Base-by-base conservation (phyloP, 2,329 filamentous ascomycete species). In the Diaporthe batatas region DNA sequence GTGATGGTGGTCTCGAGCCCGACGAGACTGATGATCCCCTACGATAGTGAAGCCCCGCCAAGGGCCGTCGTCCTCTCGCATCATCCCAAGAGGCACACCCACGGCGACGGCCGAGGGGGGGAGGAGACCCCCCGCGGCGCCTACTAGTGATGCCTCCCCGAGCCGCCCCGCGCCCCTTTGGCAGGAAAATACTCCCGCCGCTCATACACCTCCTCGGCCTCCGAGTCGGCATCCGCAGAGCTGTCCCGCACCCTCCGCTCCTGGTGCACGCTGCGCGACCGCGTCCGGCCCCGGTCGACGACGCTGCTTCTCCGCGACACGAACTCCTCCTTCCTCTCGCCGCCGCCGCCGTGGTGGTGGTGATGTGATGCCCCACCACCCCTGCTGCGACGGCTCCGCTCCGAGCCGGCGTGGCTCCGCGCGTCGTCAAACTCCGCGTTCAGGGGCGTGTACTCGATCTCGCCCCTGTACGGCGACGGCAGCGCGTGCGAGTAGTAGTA, bases 401-500 rank as follows among this genome's bases (percentile, higher is more conserved):
- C 62, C 14, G 62, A 67, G 8, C 62, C 62, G 6, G 62, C 47
- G 12, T 67, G 62, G 47, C 54, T 64, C 7, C 59, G 62, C 39
- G 62, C 34, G 18, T 73, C 73, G 0, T 68, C 71, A n/a, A 74
- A 73, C 25, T 51, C 58, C 18, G 65, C 73, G 21, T 39, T 21
- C 12, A 67, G 29, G 10, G 71, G 71, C n/a, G 71, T 73, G 71
- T 74, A 74, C 62, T 74, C 73, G 42, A 74, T 68, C 54, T 74
- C 71, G n/a, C 73, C 71, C 47, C 32, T 68, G 68, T 73, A 73
- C 1, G 73, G 71, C 32, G 71, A 70, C 4, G 73, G 73, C 1
- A 74, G 71, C 6, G 73, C 71, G 59, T 74, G 73, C 11, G 73
- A 67, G 54, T 74, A 72, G 39, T 72, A 74, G 67, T 74, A 71